Percentiles rank a stretch among this genome's conserved stretches.
These are phyloP conservation scores for Paraphoma chrysanthemicola DNA, from an alignment of 2,329 filamentous ascomycete genomes.

Conservation along the genomic window DNA sequence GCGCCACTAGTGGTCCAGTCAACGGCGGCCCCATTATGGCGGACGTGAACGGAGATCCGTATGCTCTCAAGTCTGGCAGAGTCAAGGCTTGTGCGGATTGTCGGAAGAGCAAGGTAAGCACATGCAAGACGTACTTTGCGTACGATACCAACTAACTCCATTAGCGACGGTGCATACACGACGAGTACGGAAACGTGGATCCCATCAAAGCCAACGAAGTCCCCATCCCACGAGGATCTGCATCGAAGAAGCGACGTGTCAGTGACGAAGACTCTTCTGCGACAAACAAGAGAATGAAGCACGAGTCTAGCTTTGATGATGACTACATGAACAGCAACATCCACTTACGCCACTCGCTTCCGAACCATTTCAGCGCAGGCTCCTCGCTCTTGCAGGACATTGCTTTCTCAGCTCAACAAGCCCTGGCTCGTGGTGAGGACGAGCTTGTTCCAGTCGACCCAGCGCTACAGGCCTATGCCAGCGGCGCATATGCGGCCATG, in stretches of 20 bases:
- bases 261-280: conserved; percentile 38
- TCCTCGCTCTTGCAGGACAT: conserved; percentile 33
- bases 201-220: conserved; percentile 68
- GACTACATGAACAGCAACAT: conserved; percentile 30
- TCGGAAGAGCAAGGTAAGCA: conserved; percentile 66
- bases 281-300: conserved; percentile 34
- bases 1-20: conserved; percentile 24
- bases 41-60: conserved; percentile 45
- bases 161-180: conserved; percentile 71
- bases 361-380: conserved; percentile 26
- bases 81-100: conserved; percentile 72
- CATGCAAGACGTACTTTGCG: background rate
- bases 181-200: conserved; percentile 69
- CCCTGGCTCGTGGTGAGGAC: conserved; percentile 28
- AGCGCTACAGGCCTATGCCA: conserved; percentile 31
- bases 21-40: conserved; percentile 42
- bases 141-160: conserved; percentile 22
- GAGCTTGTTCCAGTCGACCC: conserved; percentile 39
- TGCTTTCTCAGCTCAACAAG: conserved; percentile 40
- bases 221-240: conserved; percentile 64
- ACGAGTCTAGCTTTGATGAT: conserved; percentile 32
- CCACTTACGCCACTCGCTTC: conserved; percentile 31
- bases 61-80: conserved; percentile 62
- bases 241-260: conserved; percentile 61
- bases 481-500: conserved; percentile 20